Conservation (phyloP, 305 asterid genomes). For the Fraxinus nigra region DNA sequence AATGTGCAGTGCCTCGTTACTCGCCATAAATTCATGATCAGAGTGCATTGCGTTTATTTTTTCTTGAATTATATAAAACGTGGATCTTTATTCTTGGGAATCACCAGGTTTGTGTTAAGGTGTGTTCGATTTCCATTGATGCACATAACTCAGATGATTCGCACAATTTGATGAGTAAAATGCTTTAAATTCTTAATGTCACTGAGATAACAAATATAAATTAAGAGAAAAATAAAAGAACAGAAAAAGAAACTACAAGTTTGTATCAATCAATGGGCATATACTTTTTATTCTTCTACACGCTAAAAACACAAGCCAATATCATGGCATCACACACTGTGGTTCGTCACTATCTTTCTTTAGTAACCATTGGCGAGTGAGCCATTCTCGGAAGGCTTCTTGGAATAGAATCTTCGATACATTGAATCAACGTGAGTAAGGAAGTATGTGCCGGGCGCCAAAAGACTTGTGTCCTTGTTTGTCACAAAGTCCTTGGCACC, state of each 20-base stretch:
- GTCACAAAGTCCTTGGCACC: constrained; percentile 86
- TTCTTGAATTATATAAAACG: not conserved
- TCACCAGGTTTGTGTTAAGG: not conserved
- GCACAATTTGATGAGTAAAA: not conserved
- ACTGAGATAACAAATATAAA: not conserved
- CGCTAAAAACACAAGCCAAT: constrained; percentile 29
- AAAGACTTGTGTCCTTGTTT: constrained; percentile 80
- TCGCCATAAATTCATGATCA: not conserved
- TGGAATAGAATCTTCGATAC: constrained; percentile 81
- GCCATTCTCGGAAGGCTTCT: constrained; percentile 62
- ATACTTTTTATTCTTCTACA: constrained; percentile 26
- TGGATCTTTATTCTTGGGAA: not conserved
- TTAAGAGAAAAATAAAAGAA: not conserved
- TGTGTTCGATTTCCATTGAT: not conserved
- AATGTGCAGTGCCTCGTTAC: not conserved
- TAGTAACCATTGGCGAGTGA: constrained; percentile 65
- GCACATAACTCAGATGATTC: not conserved
- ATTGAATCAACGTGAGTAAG: constrained; percentile 93
- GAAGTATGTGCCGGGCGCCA: constrained; percentile 80
- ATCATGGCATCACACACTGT: constrained; percentile 4
- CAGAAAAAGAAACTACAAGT: constrained; percentile 2
- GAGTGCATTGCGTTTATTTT: not conserved
- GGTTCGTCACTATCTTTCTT: constrained; percentile 17
- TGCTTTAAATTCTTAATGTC: not conserved
- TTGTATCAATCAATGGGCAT: constrained; percentile 14